Conservation (phyloP, 1,284 basidiomycete genomes). For the Boletellus dicymbophilus region DNA sequence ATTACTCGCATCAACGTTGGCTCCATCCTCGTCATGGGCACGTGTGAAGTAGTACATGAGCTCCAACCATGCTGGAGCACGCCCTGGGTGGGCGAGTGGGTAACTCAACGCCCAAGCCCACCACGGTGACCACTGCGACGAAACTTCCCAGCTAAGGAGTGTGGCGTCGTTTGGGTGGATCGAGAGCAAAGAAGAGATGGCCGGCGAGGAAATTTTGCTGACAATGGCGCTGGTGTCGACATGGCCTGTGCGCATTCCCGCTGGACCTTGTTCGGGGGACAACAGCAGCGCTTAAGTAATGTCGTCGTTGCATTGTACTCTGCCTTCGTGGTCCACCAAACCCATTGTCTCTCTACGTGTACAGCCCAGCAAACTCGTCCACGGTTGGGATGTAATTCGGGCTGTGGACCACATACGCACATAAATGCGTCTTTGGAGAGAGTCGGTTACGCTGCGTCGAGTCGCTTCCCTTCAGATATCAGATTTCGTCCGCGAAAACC, state of each 20-base stretch:
- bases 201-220: slow-evolving; percentile 17
- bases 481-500: slow-evolving; percentile 54
- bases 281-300: too few species aligned
- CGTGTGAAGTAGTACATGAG: slow-evolving; percentile 29
- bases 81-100: slow-evolving; percentile 2
- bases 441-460: slow-evolving; percentile 53
- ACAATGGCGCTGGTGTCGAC: slow-evolving; percentile 16
- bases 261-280: background rate
- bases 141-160: background rate
- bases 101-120: slow-evolving; percentile 29
- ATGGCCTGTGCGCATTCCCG: background rate
- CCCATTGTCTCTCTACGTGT: slow-evolving; percentile 52
- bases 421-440: slow-evolving; percentile 56
- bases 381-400: slow-evolving; percentile 47
- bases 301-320: background rate
- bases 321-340: slow-evolving; percentile 37
- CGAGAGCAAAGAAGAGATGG: slow-evolving; percentile 23
- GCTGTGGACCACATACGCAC: slow-evolving; percentile 55
- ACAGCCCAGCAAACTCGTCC: slow-evolving; percentile 59
- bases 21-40: slow-evolving; percentile 8
- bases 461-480: too few species aligned
- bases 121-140: slow-evolving; percentile 29
- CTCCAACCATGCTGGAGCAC: slow-evolving; percentile 25
- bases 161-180: slow-evolving; percentile 31
- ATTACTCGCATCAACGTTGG: slow-evolving; percentile 16